phyloP scores from a whole-genome alignment of 192 early-diverging fungal genomes.

The Spinellus fusiger region DNA sequence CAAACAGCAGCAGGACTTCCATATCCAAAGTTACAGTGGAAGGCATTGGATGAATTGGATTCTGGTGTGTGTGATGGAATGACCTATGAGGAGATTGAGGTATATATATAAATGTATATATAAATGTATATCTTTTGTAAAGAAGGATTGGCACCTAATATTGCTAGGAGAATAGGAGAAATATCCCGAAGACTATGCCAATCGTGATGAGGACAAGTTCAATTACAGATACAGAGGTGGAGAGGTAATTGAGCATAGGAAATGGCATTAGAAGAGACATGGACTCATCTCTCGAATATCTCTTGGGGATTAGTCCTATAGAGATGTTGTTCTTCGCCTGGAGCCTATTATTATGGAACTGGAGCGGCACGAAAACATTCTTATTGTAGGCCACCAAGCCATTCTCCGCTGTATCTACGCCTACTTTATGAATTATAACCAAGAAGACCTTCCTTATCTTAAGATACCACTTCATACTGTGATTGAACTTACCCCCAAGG shows the following conservation, averaged over 20 bases:
- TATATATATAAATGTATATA: conserved; percentile 5
- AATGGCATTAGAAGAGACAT: not conserved
- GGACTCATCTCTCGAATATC: no score
- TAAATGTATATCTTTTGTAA: not conserved
- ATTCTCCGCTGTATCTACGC: conserved; percentile 96
- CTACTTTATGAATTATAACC: conserved; percentile 91
- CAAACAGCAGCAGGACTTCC: conserved; percentile 76
- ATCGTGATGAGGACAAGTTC: conserved; percentile 97
- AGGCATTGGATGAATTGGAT: conserved; percentile 96
- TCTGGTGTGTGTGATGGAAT: conserved; percentile 96
- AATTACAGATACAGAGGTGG: conserved; percentile 76
- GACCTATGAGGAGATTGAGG: conserved; percentile 98
- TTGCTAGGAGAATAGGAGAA: conserved; percentile 34
- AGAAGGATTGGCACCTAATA: not conserved
- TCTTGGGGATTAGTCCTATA: conserved; percentile 66
- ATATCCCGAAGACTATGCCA: conserved; percentile 91
- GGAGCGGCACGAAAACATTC: conserved; percentile 92
- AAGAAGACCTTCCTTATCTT: conserved; percentile 95
- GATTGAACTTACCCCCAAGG: conserved; percentile 94
- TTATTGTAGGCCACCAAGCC: conserved; percentile 97
- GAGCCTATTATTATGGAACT: conserved; percentile 99
- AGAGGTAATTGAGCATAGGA: conserved; percentile 33
- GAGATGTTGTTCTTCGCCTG: conserved; percentile 90
- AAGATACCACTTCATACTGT: conserved; percentile 98
- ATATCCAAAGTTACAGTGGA: conserved; percentile 93